These are phyloP conservation scores for Cardiosporidium cionae DNA, from an alignment of 169 alveolate genomes.

Conservation along the genomic window DNA sequence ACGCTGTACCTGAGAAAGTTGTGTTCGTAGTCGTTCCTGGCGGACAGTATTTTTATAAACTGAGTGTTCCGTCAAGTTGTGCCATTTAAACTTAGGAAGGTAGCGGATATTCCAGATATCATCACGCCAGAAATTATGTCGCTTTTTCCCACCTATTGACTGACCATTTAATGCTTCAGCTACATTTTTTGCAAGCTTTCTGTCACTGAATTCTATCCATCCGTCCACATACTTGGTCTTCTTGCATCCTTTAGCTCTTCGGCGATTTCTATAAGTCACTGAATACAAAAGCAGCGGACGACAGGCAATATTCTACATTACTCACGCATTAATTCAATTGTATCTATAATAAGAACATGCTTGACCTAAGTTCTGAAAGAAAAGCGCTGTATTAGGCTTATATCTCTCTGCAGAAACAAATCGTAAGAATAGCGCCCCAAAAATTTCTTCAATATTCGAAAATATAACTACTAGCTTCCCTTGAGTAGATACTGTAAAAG, in stretches of 20 bases:
- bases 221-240: conserved; percentile 57
- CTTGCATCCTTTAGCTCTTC: not conserved
- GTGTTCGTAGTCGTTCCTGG: conserved; percentile 50
- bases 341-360: too few relatives aligned
- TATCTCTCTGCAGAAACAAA: too few relatives aligned
- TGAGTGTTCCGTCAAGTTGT: conserved; percentile 60
- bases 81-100: conserved; percentile 74
- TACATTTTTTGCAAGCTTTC: conserved; percentile 61
- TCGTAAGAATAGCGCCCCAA: too few relatives aligned
- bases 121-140: conserved; percentile 64
- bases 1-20: conserved; percentile 46
- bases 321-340: too few relatives aligned
- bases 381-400: too few relatives aligned
- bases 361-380: too few relatives aligned
- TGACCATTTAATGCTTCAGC: conserved; percentile 63
- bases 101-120: conserved; percentile 68
- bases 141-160: conserved; percentile 70
- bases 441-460: too few relatives aligned
- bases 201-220: conserved; percentile 74
- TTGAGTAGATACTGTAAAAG: too few relatives aligned
- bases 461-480: too few relatives aligned
- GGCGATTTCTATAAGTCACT: not conserved
- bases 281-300: not conserved
- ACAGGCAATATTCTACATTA: not conserved
- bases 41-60: conserved; percentile 59